Conservation (phyloP, 2,329 filamentous ascomycete genomes). For the Pseudogymnoascus sp. region DNA sequence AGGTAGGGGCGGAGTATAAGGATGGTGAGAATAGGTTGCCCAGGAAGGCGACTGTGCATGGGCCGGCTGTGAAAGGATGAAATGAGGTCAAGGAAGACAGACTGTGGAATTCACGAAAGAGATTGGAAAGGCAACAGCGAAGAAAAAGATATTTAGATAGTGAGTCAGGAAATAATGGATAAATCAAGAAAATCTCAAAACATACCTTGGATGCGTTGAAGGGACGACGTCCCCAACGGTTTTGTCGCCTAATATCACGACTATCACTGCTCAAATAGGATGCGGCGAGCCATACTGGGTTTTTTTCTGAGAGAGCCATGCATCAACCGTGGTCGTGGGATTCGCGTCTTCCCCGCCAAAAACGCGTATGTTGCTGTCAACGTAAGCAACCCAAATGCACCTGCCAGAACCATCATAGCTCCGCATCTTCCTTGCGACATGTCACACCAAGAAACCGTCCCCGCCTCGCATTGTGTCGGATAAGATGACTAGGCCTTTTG, state of each 20-base stretch:
- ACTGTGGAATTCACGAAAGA: not conserved
- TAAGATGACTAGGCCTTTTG: not conserved
- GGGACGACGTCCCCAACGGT: not conserved
- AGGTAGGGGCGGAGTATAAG: conserved; percentile 50
- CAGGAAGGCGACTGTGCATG: conserved; percentile 9
- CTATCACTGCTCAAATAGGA: not conserved
- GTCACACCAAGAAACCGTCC: not conserved
- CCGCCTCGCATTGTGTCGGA: not conserved
- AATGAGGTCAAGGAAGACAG: not conserved
- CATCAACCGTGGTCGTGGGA: not conserved
- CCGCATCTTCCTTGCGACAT: not conserved
- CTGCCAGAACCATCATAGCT: not conserved
- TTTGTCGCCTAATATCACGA: not conserved
- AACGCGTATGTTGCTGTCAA: not conserved
- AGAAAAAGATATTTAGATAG: not conserved
- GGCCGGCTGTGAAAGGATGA: not conserved
- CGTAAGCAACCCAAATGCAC: not conserved
- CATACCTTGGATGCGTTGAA: not conserved
- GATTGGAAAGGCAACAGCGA: not conserved
- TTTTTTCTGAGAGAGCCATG: not conserved
- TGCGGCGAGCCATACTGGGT: not conserved
- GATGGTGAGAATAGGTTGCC: conserved; percentile 55
- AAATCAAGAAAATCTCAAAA: not conserved
- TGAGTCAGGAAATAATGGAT: not conserved
- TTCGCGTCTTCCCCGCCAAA: not conserved